A percentile compares a stretch with the other conserved stretches of the same genome.
Evolutionary conservation across 2,329 filamentous ascomycete species (phyloP).

Genomic region (Pseudocercospora ulei): DNA sequence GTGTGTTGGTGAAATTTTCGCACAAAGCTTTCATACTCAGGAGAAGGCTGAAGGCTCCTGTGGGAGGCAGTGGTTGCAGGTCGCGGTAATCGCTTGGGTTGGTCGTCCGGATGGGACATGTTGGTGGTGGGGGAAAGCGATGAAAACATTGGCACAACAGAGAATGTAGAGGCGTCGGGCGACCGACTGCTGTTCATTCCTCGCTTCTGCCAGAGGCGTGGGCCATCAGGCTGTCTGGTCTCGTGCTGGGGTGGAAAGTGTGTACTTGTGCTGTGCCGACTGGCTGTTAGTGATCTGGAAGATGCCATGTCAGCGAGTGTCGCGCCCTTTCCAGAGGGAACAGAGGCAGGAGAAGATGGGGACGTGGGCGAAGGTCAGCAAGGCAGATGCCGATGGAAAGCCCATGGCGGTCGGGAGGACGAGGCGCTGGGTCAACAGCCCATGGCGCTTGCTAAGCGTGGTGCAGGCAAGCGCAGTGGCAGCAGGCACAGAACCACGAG

Average conservation of each 20-base stretch:
- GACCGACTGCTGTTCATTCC: conserved; percentile 27
- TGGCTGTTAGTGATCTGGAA: conserved; percentile 28
- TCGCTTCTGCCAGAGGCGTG: conserved; percentile 25
- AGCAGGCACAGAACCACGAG: conserved; percentile 13
- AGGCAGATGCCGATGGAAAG: conserved; percentile 5
- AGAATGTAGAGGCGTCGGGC: conserved; percentile 18
- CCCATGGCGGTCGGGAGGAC: conserved; percentile 9
- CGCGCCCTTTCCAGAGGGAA: conserved; percentile 1
- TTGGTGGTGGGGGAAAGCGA: conserved; percentile 19
- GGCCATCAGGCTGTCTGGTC: conserved; percentile 21
- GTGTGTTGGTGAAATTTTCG: conserved; percentile 53
- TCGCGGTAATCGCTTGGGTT: conserved; percentile 24
- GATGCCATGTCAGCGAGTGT: conserved; percentile 25
- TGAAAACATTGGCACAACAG: conserved; percentile 18
- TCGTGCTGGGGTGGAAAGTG: conserved; percentile 14
- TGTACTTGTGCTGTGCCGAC: conserved; percentile 22
- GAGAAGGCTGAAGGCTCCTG: conserved; percentile 14
- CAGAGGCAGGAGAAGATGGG: background rate
- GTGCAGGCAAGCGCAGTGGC: conserved; percentile 16
- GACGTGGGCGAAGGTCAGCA: conserved; percentile 1
- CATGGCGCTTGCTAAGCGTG: conserved; percentile 27
- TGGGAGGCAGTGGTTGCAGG: conserved; percentile 16
- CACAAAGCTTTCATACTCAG: conserved; percentile 26
- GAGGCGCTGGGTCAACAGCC: conserved; percentile 13
- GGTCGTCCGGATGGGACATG: conserved; percentile 25